Evolutionary conservation across 148 eudicot genomes (phyloP), one percentile per base, ranked within the genome.

Genomic region (Cornus florida): DNA sequence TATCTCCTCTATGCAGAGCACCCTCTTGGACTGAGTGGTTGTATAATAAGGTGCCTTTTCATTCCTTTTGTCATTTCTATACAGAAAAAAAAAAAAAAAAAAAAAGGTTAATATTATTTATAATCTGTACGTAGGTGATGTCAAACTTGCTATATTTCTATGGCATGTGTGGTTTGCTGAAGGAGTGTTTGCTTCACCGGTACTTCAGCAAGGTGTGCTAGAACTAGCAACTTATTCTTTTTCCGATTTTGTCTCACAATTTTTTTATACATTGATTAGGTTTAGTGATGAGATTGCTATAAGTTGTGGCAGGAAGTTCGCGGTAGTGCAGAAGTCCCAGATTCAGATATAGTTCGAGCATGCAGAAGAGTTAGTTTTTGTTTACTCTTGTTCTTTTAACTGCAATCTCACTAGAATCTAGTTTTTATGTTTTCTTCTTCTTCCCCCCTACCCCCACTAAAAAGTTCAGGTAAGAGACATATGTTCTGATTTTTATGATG

Each of bases 11-110:
- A 60, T 97, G 99, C 85, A 89, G 84, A 85, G 86, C 96, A 77
- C 92, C 96, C 64, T 92, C 98, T 59, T 97, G 99, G 99, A 92
- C 92, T 23, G 99, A 97, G 86, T 97, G 99, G 99, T 76, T 97
- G 73, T 91, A 88, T 76, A 97, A 92, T 83, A 97, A 97, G 96
- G 99, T 97, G 57, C 33, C 17, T 70, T 78, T 57, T 69, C 38
- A 23, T 28, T 31, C 46, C 69, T 73, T 19, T 7, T 13, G n/a
- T 4, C 20, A 12, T 32, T 31, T 72, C 14, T 71, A 17, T 43
- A 59, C 11, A 14, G 17, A 35, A 4, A 35, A 35, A 35, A 2
- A 35, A 35, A 0, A 4, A 35, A 35, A 35, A 0, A 35, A 35
- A 35, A 35, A 35, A 35, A 70, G 38, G 31, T 22, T 77, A 72